These are phyloP conservation scores for Neurospora sp. DNA, from an alignment of 495 filamentous ascomycete genomes.

Conservation along the genomic window DNA sequence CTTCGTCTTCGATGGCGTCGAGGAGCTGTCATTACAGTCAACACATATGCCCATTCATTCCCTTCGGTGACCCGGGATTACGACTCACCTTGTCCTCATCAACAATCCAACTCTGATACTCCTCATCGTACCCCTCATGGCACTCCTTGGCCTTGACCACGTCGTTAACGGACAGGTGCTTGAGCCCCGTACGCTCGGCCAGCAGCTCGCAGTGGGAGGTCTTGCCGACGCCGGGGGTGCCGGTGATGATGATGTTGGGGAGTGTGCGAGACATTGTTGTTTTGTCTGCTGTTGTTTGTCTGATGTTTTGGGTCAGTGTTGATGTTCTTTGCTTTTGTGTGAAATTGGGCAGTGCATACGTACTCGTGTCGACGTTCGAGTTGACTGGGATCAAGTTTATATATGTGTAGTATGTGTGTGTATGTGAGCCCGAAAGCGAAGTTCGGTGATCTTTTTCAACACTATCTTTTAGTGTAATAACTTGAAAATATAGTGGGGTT, in stretches of 20 bases:
- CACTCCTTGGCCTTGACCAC: constrained; percentile 77
- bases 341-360: not conserved
- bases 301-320: not conserved
- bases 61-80: too few species aligned
- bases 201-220: constrained; percentile 77
- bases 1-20: constrained; percentile 77
- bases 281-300: constrained; percentile 3
- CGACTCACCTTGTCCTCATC: constrained; percentile 83
- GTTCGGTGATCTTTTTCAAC: not conserved
- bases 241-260: constrained; percentile 91
- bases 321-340: too few species aligned
- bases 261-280: constrained; percentile 40
- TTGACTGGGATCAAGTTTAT: not conserved
- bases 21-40: constrained; percentile 42
- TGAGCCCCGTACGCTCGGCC: constrained; percentile 51
- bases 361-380: not conserved
- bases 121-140: constrained; percentile 76
- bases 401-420: not conserved
- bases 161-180: constrained; percentile 81
- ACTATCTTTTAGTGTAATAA: not conserved
- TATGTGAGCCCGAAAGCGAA: not conserved
- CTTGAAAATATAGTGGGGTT: not conserved
- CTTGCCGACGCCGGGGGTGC: constrained; percentile 93
- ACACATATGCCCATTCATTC: too few species aligned
- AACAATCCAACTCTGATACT: constrained; percentile 80